These are phyloP conservation scores for Microdochium paspali DNA, from an alignment of 2,329 filamentous ascomycete genomes.

Conservation along the genomic window DNA sequence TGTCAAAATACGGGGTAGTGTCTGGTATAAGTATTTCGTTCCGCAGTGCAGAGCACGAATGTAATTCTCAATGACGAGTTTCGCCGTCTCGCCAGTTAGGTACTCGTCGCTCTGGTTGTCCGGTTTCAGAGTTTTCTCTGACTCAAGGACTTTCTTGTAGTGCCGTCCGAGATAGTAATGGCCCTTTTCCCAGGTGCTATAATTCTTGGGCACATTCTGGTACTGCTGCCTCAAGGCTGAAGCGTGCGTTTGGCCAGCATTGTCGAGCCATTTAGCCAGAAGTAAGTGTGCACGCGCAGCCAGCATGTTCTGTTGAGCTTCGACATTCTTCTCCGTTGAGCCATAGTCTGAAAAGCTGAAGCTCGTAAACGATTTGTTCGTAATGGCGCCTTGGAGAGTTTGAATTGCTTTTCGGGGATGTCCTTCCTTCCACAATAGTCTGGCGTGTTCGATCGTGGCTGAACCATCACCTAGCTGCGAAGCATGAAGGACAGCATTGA, in stretches of 20 bases:
- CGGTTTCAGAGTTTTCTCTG: slow-evolving; percentile 67
- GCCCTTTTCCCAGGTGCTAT: slow-evolving; percentile 81
- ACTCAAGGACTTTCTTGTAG: slow-evolving; percentile 92
- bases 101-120: slow-evolving; percentile 71
- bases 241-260: slow-evolving; percentile 85
- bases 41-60: slow-evolving; percentile 78
- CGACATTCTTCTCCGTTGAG: slow-evolving; percentile 29
- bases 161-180: slow-evolving; percentile 96
- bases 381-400: slow-evolving; percentile 77
- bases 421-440: slow-evolving; percentile 85
- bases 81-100: slow-evolving; percentile 69
- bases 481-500: slow-evolving; percentile 87
- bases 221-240: slow-evolving; percentile 73
- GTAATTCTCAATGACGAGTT: slow-evolving; percentile 90
- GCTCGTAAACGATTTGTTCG: slow-evolving; percentile 64
- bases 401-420: slow-evolving; percentile 94
- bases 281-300: slow-evolving; percentile 76
- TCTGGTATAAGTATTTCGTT: slow-evolving; percentile 94
- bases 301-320: slow-evolving; percentile 47
- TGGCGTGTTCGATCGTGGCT: slow-evolving; percentile 88
- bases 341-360: slow-evolving; percentile 23
- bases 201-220: slow-evolving; percentile 65
- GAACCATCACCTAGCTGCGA: slow-evolving; percentile 75
- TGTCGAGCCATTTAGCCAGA: slow-evolving; percentile 93
- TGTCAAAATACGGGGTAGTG: slow-evolving; percentile 81